A percentile compares a stretch with the other conserved stretches of the same genome.
These are phyloP conservation scores for Penicillium bovifimosum DNA, from an alignment of 495 filamentous ascomycete genomes.

Conservation along the genomic window DNA sequence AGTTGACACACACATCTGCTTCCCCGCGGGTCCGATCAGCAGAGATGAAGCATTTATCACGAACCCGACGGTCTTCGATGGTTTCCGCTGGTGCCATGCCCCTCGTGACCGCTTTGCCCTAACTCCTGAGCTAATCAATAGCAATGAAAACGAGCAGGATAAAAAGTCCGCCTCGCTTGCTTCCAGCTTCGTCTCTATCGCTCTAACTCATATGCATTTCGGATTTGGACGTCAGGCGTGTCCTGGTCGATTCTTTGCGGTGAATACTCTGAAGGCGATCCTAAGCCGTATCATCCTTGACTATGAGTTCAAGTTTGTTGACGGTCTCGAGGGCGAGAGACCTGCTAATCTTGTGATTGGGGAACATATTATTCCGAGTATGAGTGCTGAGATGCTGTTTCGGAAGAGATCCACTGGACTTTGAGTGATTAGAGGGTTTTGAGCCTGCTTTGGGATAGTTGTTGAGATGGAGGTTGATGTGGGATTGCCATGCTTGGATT, in stretches of 20 bases:
- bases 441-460: not conserved
- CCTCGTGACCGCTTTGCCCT: slow-evolving; percentile 14
- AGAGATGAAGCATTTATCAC: slow-evolving; percentile 22
- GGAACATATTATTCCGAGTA: slow-evolving; percentile 30
- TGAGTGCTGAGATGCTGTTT: slow-evolving; percentile 22
- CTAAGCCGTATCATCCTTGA: slow-evolving; percentile 46
- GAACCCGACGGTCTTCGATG: slow-evolving; percentile 26
- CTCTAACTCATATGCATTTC: slow-evolving; percentile 28
- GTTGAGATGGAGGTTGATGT: not conserved
- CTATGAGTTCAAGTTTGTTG: slow-evolving; percentile 46
- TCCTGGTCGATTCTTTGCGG: slow-evolving; percentile 55
- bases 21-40: slow-evolving; percentile 30
- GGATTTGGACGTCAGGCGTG: slow-evolving; percentile 35
- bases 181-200: slow-evolving; percentile 20
- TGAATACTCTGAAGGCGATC: slow-evolving; percentile 50
- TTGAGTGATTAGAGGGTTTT: slow-evolving; percentile 1
- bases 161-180: not conserved
- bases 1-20: slow-evolving; percentile 29
- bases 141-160: not conserved
- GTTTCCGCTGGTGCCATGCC: slow-evolving; percentile 32
- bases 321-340: slow-evolving; percentile 9
- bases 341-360: slow-evolving; percentile 26
- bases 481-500: not conserved
- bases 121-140: not conserved
- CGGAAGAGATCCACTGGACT: slow-evolving; percentile 15